Base-by-base conservation (phyloP, 2,329 filamentous ascomycete species). In the Fusarium pilosicola region DNA sequence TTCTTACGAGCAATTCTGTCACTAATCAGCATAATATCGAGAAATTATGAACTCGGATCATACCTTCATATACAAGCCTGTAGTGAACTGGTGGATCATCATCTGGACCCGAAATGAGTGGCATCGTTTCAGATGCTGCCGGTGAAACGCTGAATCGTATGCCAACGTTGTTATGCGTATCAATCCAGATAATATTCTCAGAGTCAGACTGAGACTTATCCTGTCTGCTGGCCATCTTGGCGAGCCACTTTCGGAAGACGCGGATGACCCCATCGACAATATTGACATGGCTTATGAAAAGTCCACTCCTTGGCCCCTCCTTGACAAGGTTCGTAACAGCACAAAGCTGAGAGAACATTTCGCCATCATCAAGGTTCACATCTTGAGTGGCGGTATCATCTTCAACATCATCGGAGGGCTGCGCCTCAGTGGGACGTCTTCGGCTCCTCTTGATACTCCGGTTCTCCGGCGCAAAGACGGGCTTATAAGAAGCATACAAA, bases 311-410 rank as follows among this genome's bases (percentile, higher is more conserved):
- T 2, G 90, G 87, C 2, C 90, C 89, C 36, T 90, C 84, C 78
- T 91, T 91, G 68, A 94, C 91, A 42, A 97, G 81, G 77, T 91
- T 93, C 13, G 89, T 89, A 30, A 89, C 85, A 10, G 90, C 88
- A 78, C 92, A 92, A 17, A 96, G 86, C 81, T 96, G 93, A 3
- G 91, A 90, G 79, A 96, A 95, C 24, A 90, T 83, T 81, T 95
- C 93, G 70, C 90, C 87, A 4, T 88, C 87, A 73, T 95, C 93
- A 4, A 96, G 84, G 51, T 86, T 85, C 46, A 96, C 79, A 14
- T 88, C 88, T 66, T 93, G 88, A 20, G 84, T 87, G 4, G 92
- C 88, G 13, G 85, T 80, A 32, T 86, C 83, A 34, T 83, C 81
- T 36, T 79, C 76, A 5, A 28, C 46, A 36, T 74, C 59, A 3